Percentiles rank a stretch among this genome's conserved stretches.
Conservation (phyloP, 2,329 filamentous ascomycete genomes). For the Colletotrichum trifolii region DNA sequence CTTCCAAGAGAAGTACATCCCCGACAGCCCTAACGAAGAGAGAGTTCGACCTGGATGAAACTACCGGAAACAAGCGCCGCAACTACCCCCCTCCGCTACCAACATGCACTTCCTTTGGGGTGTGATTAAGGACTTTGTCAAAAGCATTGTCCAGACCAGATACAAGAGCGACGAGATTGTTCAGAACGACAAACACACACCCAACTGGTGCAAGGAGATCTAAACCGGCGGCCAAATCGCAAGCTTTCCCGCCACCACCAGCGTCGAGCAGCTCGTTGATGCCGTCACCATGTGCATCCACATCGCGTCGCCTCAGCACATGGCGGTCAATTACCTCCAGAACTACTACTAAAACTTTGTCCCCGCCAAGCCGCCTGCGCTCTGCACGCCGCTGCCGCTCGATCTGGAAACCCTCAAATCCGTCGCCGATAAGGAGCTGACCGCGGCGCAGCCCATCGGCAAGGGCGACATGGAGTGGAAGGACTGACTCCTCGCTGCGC, state of each 20-base stretch:
- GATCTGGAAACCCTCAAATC: slow-evolving; percentile 43
- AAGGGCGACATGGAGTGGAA: slow-evolving; percentile 41
- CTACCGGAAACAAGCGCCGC: slow-evolving; percentile 51
- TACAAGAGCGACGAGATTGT: slow-evolving; percentile 46
- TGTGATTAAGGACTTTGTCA: slow-evolving; percentile 54
- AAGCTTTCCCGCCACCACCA: slow-evolving; percentile 55
- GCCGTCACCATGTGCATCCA: slow-evolving; percentile 64
- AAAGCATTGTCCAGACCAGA: slow-evolving; percentile 47
- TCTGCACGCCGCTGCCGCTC: slow-evolving; percentile 48
- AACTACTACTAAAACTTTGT: slow-evolving; percentile 62
- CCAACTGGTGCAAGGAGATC: slow-evolving; percentile 54
- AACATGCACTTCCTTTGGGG: slow-evolving; percentile 58
- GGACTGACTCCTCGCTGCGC: slow-evolving; percentile 57
- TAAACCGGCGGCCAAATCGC: slow-evolving; percentile 51
- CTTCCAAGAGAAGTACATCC: slow-evolving; percentile 56
- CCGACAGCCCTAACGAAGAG: slow-evolving; percentile 55
- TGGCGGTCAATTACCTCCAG: slow-evolving; percentile 62
- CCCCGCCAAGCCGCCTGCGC: slow-evolving; percentile 53
- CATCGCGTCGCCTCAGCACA: slow-evolving; percentile 61
- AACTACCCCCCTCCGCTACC: slow-evolving; percentile 61
- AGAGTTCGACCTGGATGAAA: slow-evolving; percentile 51
- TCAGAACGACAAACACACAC: slow-evolving; percentile 47
- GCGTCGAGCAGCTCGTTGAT: slow-evolving; percentile 54
- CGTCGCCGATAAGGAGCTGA: slow-evolving; percentile 47
- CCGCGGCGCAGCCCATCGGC: slow-evolving; percentile 54